These are phyloP conservation scores for Grosmannia huntii DNA, from an alignment of 2,329 filamentous ascomycete species.

Conservation along the genomic window DNA sequence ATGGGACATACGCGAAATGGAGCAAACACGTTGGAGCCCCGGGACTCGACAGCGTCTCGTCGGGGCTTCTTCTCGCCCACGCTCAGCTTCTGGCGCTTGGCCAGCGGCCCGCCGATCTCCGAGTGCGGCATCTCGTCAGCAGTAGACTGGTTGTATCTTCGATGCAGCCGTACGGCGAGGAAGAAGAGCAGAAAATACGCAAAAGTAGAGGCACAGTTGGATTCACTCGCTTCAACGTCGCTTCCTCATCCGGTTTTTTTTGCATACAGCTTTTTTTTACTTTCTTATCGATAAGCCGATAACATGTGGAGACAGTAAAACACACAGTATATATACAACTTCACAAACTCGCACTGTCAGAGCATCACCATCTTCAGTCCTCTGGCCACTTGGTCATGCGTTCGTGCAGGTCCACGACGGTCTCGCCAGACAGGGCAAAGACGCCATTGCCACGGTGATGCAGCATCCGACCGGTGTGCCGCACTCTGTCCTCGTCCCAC, in stretches of 20 bases:
- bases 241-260: background rate
- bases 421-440: constrained; percentile 20
- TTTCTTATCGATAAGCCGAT: background rate
- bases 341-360: background rate
- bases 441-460: constrained; percentile 23
- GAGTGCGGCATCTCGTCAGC: constrained; percentile 40
- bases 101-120: constrained; percentile 46
- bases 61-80: constrained; percentile 21
- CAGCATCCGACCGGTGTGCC: constrained; percentile 19
- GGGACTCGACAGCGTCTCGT: constrained; percentile 24
- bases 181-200: background rate
- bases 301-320: background rate
- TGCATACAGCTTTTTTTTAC: constrained; percentile 1
- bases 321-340: too few species aligned
- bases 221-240: background rate
- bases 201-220: background rate
- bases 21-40: constrained; percentile 72
- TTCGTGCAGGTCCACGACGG: constrained; percentile 18
- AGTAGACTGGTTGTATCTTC: background rate
- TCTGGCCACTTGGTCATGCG: constrained; percentile 23
- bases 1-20: constrained; percentile 64
- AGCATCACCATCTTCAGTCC: constrained; percentile 8
- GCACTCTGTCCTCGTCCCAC: constrained; percentile 17
- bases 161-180: background rate
- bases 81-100: constrained; percentile 62